Base-by-base conservation (phyloP, 169 alveolate genomes). In the Neospora caninum region DNA sequence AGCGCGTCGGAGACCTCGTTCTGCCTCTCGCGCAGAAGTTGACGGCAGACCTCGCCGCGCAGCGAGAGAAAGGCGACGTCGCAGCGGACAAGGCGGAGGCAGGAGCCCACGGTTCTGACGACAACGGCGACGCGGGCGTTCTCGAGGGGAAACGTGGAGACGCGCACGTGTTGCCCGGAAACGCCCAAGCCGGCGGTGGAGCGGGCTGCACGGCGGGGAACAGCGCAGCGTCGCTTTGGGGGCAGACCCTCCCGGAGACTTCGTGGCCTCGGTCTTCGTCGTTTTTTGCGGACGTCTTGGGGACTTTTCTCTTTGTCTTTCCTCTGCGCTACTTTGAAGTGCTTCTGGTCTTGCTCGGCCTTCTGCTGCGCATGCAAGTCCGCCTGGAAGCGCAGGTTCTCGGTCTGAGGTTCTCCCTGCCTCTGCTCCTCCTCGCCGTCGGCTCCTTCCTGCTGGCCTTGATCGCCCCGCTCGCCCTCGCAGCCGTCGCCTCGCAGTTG, bases 221-320 rank as follows among this genome's bases (percentile, higher is more conserved):
- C 7, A 64, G 78, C 78, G 78, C 78, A 0, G 78, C 34, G 78
- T 0, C 87, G 42, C 45, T 78, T 34, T 78, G 18, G 31, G 38
- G 20, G 41, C 9, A 22, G 9, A 13, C 41, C 86, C 22, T 82
- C 34, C 89, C 89, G 27, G 34, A 78, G 45, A 82, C 67, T 9
- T 41, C 89, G 34, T 82, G 89, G 89, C 89, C 89, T 0, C 69
- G 67, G 25, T 82, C 89, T 34, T 82, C 89, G 41, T 41, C 58
- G 36, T 82, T 82, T 43, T 82, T 41, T 38, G 54, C 67, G 36
- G 89, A 82, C 38, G 38, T 82, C 34, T n/a, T 82, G 69, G 89
- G 89, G 0, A 0, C 18, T 25, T 18, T 42, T n/a, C 89, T 82
- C 16, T 0, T 82, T 34, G 41, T 45, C 34, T 43, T 1, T 39